These are phyloP conservation scores for Termitomyces sp. DNA, from an alignment of 768 basidiomycete species.

Conservation along the genomic window DNA sequence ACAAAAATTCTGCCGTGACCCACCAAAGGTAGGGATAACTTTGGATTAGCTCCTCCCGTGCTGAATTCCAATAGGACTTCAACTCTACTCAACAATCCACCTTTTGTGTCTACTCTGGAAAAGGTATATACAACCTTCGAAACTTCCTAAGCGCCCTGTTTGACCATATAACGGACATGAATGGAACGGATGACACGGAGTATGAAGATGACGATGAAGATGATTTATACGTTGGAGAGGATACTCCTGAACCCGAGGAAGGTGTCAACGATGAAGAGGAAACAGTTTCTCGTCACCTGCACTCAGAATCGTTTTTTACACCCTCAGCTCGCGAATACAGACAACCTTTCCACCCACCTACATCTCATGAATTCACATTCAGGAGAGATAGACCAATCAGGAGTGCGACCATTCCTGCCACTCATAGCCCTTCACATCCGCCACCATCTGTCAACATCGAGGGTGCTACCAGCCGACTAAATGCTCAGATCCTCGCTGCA, in stretches of 20 bases:
- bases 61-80: conserved; percentile 62
- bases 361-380: conserved; percentile 31
- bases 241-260: conserved; percentile 41
- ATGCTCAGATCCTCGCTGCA: conserved; percentile 31
- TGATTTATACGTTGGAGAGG: conserved; percentile 45
- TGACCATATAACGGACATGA: conserved; percentile 71
- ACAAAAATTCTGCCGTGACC: conserved; percentile 85
- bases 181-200: conserved; percentile 65
- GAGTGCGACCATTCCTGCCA: conserved; percentile 19
- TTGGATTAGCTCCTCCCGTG: neutral
- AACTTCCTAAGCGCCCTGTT: conserved; percentile 74
- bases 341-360: conserved; percentile 22
- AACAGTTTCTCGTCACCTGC: conserved; percentile 25
- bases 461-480: conserved; percentile 30
- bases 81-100: conserved; percentile 83
- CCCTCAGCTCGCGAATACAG: conserved; percentile 17
- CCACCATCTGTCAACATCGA: conserved; percentile 30
- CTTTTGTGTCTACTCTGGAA: conserved; percentile 96
- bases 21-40: conserved; percentile 65
- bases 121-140: conserved; percentile 81
- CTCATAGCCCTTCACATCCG: conserved; percentile 12
- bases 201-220: conserved; percentile 61
- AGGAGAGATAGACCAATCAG: conserved; percentile 30
- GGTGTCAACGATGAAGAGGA: conserved; percentile 32
- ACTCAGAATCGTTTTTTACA: conserved; percentile 21